Conservation (phyloP, 192 early-diverging fungal genomes). For the Diversispora epigaea region DNA sequence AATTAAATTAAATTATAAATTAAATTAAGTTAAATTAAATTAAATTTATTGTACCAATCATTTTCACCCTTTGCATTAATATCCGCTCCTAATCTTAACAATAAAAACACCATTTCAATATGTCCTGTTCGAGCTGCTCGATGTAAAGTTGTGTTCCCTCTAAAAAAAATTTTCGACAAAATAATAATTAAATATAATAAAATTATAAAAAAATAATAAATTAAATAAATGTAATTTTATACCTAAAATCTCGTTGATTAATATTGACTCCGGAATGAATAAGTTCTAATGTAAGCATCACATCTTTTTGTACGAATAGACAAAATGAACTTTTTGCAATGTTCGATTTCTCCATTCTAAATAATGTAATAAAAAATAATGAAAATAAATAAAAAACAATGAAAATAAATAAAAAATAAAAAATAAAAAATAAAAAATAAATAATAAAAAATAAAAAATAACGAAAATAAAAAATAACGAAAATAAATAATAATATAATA, state of each 20-base stretch:
- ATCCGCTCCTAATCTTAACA: slow-evolving; percentile 60
- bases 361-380: slow-evolving; percentile 26
- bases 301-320: slow-evolving; percentile 41
- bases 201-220: not conserved
- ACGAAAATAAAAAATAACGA: not conserved
- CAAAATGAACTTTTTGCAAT: slow-evolving; percentile 36
- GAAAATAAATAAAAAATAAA: not conserved
- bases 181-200: too few species aligned
- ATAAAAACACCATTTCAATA: slow-evolving; percentile 47
- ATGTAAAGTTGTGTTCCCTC: slow-evolving; percentile 68
- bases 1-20: not conserved
- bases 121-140: slow-evolving; percentile 62
- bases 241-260: slow-evolving; percentile 39
- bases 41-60: slow-evolving; percentile 11
- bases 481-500: not conserved
- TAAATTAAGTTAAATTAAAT: not conserved
- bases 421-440: not conserved
- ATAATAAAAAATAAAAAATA: too few species aligned
- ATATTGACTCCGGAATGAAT: slow-evolving; percentile 40
- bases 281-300: slow-evolving; percentile 44
- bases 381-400: not conserved
- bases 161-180: not conserved
- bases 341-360: slow-evolving; percentile 37
- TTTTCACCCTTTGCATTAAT: slow-evolving; percentile 55
- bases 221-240: not conserved